Evolutionary conservation across 306 rosid species (phyloP).

Genomic region (Quercus ilex): DNA sequence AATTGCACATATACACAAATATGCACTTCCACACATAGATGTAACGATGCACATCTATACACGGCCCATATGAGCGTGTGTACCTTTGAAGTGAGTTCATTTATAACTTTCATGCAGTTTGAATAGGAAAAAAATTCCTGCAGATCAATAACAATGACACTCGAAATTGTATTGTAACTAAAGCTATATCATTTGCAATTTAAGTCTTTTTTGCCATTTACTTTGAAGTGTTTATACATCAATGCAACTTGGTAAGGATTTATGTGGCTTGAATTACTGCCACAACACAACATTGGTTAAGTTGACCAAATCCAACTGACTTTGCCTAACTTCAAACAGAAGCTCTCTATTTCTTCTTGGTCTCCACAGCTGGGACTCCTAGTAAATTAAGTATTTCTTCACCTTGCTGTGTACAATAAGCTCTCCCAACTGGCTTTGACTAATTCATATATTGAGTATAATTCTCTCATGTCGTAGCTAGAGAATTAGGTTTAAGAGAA

Average conservation of each 20-base stretch:
- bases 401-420: no score
- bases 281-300: no score
- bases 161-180: background rate
- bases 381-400: no score
- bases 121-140: background rate
- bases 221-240: background rate
- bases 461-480: no score
- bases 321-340: no score
- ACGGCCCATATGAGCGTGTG: background rate
- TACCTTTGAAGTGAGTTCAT: background rate
- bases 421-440: no score
- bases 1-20: background rate
- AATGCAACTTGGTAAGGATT: background rate
- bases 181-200: background rate
- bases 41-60: background rate
- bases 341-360: no score
- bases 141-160: background rate
- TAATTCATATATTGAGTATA: no score
- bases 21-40: background rate
- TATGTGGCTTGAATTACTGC: no score
- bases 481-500: no score
- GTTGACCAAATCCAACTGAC: no score
- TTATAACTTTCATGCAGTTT: background rate
- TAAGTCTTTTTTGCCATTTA: background rate
- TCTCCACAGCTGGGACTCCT: no score